A percentile compares a stretch with the other conserved stretches of the same genome.
phyloP scores from a whole-genome alignment of 2,329 filamentous ascomycete species.

The Claviceps pusilla region DNA sequence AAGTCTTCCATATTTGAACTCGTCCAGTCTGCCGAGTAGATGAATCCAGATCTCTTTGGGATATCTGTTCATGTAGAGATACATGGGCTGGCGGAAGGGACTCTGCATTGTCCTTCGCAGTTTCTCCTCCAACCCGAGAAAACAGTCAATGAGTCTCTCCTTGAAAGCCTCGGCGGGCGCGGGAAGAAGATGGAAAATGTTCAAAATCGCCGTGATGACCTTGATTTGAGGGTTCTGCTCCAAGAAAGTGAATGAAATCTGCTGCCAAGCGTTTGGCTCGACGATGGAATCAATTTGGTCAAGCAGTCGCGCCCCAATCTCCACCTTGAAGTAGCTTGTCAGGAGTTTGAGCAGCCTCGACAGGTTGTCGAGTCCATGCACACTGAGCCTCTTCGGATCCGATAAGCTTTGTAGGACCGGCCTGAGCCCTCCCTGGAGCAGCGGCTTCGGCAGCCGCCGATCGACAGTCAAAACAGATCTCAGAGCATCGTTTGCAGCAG shows the following conservation, averaged over 20 bases:
- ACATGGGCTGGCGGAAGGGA: constrained; percentile 78
- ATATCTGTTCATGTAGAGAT: constrained; percentile 88
- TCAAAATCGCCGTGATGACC: constrained; percentile 84
- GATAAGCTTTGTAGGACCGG: constrained; percentile 95
- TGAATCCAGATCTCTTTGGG: constrained; percentile 74
- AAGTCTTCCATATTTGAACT: constrained; percentile 78
- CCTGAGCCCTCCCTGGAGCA: constrained; percentile 83
- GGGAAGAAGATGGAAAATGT: constrained; percentile 93
- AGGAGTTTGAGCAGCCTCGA: constrained; percentile 78
- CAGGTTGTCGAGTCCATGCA: constrained; percentile 79
- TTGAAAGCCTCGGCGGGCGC: constrained; percentile 83
- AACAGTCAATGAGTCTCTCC: constrained; percentile 73
- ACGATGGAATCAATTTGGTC: constrained; percentile 89
- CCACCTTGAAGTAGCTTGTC: constrained; percentile 98
- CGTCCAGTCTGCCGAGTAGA: constrained; percentile 64
- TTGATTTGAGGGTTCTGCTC: constrained; percentile 90
- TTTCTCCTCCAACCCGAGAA: constrained; percentile 75
- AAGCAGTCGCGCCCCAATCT: constrained; percentile 83
- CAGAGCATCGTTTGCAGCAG: constrained; percentile 81
- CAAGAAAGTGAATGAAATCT: constrained; percentile 85
- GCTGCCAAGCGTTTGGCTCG: constrained; percentile 64
- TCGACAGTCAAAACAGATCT: constrained; percentile 77
- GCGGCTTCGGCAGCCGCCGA: constrained; percentile 83
- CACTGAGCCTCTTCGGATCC: constrained; percentile 77
- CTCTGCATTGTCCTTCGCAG: constrained; percentile 78